Base-by-base conservation (phyloP, 495 filamentous ascomycete species). In the Neurospora tetrasperma region DNA sequence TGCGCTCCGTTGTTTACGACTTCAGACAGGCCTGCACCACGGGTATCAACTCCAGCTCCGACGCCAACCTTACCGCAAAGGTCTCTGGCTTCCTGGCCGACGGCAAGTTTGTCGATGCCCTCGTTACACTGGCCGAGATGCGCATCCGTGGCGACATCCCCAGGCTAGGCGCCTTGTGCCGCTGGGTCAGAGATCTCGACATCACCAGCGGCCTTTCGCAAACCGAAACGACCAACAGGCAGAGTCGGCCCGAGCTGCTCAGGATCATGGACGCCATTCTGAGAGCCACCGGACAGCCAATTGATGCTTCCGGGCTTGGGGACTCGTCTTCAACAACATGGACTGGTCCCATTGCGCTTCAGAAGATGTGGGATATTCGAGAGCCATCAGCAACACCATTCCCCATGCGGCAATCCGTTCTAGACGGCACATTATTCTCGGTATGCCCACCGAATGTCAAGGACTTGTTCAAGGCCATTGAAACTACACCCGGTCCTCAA, bases 151-250 rank as follows among this genome's bases (percentile, higher is more conserved):
- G 77, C 12, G 76, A 85, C 46, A 77, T 76, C 27, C 84, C 83
- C 12, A 85, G 84, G 68, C 76, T 86, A 9, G 85, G 85, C 5
- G 82, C 85, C 2, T 77, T 86, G 11, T 84, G 83, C 71, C 79
- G 85, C 46, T 86, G 85, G 85, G 85, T 86, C 42, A 76, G 85
- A 68, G 84, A 86, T 70, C 77, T 85, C 35, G 85, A 86, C 73
- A 82, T 83, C 42, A 81, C 85, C 66, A 84, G 81, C 75, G 82
- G 83, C 9, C 73, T 85, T 2, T 80, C 79, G 3, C 78, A 74
- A 18, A 54, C 74, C 16, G 54, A 66, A 18, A 66, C 54, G 1
- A 66, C 54, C 12, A 66, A 66, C 7, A 31, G 11, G 3, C 54
- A 66, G 3, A 66, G 54, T 18, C 27, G 54, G 35, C 69, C 71